These are phyloP conservation scores for Speleostelium caveatum DNA, from an alignment of 78 protist species.

Conservation along the genomic window DNA sequence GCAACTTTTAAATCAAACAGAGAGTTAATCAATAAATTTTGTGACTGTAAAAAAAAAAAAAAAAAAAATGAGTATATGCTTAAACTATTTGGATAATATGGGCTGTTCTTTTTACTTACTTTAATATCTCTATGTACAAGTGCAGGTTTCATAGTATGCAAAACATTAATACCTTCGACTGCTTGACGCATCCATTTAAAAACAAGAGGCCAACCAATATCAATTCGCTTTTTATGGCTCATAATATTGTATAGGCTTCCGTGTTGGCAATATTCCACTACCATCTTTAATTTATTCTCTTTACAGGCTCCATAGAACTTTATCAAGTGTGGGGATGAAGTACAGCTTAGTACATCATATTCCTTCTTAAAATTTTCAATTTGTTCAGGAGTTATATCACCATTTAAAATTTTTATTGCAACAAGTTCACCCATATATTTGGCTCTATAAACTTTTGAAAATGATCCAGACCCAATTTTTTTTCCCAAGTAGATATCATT, in stretches of 20 bases:
- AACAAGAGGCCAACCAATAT: constrained; percentile 53
- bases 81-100: background rate
- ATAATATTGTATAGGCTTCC: constrained; percentile 65
- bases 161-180: constrained; percentile 41
- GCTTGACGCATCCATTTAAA: constrained; percentile 64
- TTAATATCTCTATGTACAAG: constrained; percentile 80
- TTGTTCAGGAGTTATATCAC: constrained; percentile 46
- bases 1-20: constrained; percentile 67
- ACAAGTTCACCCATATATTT: constrained; percentile 64
- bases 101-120: background rate
- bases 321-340: constrained; percentile 34
- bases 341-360: constrained; percentile 28
- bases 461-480: constrained; percentile 78
- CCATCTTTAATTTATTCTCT: constrained; percentile 60
- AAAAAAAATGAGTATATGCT: background rate
- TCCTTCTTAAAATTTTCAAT: constrained; percentile 68
- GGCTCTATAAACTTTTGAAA: constrained; percentile 79
- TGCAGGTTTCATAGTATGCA: constrained; percentile 73
- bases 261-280: constrained; percentile 64
- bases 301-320: constrained; percentile 73
- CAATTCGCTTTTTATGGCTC: constrained; percentile 26
- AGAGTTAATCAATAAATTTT: constrained; percentile 48
- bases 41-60: constrained; percentile 10
- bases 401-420: constrained; percentile 66
- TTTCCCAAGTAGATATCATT: constrained; percentile 28